Percentiles rank a stretch among this genome's conserved stretches.
Evolutionary conservation across 495 filamentous ascomycete species (phyloP).

Genomic region (Friedmanniomyces simplex): DNA sequence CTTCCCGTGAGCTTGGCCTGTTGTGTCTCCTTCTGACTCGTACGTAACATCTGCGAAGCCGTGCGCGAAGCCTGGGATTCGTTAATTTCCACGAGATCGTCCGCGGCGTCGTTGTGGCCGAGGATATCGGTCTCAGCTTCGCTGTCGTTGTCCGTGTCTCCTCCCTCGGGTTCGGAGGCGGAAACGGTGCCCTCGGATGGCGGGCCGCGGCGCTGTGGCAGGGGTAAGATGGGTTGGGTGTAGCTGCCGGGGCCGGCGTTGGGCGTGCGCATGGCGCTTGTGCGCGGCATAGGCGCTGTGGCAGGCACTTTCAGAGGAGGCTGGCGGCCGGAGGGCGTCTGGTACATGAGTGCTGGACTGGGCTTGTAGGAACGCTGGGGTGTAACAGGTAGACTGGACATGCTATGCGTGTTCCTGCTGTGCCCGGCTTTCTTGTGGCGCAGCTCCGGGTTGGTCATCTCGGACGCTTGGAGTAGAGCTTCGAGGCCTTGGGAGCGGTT

Average conservation of each 20-base stretch:
- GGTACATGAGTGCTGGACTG: conserved; percentile 1
- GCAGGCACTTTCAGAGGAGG: conserved; percentile 5
- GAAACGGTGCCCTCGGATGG: conserved; percentile 87
- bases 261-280: conserved; percentile 31
- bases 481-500: conserved; percentile 43
- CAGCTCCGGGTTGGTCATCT: conserved; percentile 63
- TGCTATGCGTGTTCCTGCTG: conserved; percentile 50
- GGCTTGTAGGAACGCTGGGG: conserved; percentile 42
- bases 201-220: conserved; percentile 32
- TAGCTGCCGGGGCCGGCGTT: conserved; percentile 34
- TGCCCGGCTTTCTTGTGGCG: conserved; percentile 39
- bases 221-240: conserved; percentile 32
- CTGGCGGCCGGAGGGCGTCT: conserved; percentile 14
- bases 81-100: conserved; percentile 38
- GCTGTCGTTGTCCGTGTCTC: conserved; percentile 25
- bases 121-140: conserved; percentile 18
- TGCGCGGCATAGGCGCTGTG: conserved; percentile 21
- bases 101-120: conserved; percentile 24
- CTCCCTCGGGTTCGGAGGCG: conserved; percentile 60
- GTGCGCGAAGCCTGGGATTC: conserved; percentile 43
- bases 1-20: conserved; percentile 10
- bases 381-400: conserved; percentile 74
- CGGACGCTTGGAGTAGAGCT: conserved; percentile 60
- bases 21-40: conserved; percentile 15
- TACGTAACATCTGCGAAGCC: conserved; percentile 41